These are phyloP conservation scores for Trametes sanguinea DNA, from an alignment of 768 basidiomycete species.

Conservation along the genomic window DNA sequence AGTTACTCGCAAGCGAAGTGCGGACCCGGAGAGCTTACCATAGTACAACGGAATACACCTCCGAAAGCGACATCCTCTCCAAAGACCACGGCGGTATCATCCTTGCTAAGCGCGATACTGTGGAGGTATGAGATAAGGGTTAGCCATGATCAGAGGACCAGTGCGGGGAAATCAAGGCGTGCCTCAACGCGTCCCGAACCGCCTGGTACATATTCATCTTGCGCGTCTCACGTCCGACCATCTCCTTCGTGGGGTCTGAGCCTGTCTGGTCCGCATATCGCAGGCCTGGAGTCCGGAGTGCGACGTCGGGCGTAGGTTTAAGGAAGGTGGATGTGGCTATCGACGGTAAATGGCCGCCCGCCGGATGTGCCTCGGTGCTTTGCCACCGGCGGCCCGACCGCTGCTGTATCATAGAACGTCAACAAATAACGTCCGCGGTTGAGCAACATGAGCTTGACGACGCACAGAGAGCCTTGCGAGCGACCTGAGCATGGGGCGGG, in stretches of 20 bases:
- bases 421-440: not conserved
- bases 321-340: slow-evolving; percentile 70
- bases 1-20: not conserved
- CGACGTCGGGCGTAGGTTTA: slow-evolving; percentile 62
- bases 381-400: slow-evolving; percentile 44
- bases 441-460: slow-evolving; percentile 1
- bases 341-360: slow-evolving; percentile 77
- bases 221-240: slow-evolving; percentile 82
- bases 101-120: slow-evolving; percentile 81
- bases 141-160: slow-evolving; percentile 5
- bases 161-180: slow-evolving; percentile 18
- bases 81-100: slow-evolving; percentile 87
- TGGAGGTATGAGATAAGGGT: not conserved
- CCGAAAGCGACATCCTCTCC: slow-evolving; percentile 93
- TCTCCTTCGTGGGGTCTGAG: slow-evolving; percentile 41
- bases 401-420: not conserved
- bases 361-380: slow-evolving; percentile 70
- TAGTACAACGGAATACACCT: slow-evolving; percentile 92
- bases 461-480: slow-evolving; percentile 19
- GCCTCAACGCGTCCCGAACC: slow-evolving; percentile 88
- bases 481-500: slow-evolving; percentile 22
- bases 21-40: slow-evolving; percentile 48
- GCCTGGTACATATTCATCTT: slow-evolving; percentile 98
- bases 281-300: slow-evolving; percentile 72
- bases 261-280: slow-evolving; percentile 67